Conservation (phyloP, 2,329 filamentous ascomycete genomes). For the Pestalotiopsis sp. region DNA sequence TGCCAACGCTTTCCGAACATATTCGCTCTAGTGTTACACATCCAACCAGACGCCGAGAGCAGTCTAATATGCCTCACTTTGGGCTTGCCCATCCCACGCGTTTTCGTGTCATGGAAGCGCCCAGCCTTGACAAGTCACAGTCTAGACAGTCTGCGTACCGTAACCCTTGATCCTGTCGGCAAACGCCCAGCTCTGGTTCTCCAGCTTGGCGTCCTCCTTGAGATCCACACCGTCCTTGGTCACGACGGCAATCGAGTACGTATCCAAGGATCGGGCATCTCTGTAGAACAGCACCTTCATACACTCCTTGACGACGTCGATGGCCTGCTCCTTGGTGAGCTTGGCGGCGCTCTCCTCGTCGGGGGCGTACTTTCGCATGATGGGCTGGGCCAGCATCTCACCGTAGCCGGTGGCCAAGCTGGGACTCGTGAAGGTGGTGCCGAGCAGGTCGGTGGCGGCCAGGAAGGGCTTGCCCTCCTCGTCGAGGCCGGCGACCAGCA, state of each 20-base stretch:
- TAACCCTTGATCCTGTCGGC: conserved; percentile 94
- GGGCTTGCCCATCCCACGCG: not conserved
- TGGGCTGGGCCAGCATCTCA: conserved; percentile 87
- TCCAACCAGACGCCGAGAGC: not conserved
- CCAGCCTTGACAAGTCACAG: not conserved
- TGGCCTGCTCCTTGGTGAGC: conserved; percentile 76
- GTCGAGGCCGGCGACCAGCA: conserved; percentile 89
- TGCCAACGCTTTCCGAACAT: not conserved
- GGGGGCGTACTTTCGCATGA: conserved; percentile 81
- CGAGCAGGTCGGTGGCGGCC: conserved; percentile 86
- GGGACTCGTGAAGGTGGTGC: conserved; percentile 87
- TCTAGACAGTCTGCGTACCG: conserved; percentile 75
- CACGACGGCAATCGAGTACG: conserved; percentile 88
- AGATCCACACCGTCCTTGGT: conserved; percentile 88
- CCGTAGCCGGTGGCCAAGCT: conserved; percentile 93
- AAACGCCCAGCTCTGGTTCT: conserved; percentile 98
- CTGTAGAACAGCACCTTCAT: conserved; percentile 99
- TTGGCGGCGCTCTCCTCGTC: conserved; percentile 78
- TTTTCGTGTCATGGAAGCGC: not conserved
- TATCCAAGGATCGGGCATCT: conserved; percentile 89
- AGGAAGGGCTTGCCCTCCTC: conserved; percentile 82
- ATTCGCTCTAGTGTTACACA: conserved; percentile 8
- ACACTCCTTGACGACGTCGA: conserved; percentile 83
- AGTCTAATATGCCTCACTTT: not conserved
- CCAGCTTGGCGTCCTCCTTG: conserved; percentile 82